phyloP scores from a whole-genome alignment of 1,284 basidiomycete genomes.

The Rhodotorula sp. region DNA sequence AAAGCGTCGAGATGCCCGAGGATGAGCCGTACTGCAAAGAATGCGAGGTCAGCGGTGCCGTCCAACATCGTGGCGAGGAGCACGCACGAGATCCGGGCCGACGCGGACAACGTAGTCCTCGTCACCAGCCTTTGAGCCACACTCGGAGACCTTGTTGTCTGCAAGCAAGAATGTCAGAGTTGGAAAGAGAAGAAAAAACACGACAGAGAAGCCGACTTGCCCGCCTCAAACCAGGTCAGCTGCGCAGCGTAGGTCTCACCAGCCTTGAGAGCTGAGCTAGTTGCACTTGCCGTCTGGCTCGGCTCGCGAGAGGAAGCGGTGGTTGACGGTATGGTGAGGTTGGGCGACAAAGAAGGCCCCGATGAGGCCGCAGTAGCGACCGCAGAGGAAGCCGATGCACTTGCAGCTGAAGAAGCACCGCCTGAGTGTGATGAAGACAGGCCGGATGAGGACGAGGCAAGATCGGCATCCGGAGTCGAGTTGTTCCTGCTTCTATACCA shows the following conservation, averaged over 20 bases:
- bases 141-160: background rate
- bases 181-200: no score
- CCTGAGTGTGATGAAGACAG: no score
- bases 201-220: background rate
- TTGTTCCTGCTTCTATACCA: no score
- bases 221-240: slow-evolving; percentile 24
- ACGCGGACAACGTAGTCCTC: slow-evolving; percentile 24
- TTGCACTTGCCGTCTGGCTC: background rate
- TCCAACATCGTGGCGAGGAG: no score
- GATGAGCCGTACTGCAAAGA: slow-evolving; percentile 13
- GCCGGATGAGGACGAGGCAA: no score
- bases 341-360: background rate
- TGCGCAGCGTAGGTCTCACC: slow-evolving; percentile 16
- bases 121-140: slow-evolving; percentile 5
- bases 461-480: no score
- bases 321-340: background rate
- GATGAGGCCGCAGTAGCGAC: no score
- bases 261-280: background rate
- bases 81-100: slow-evolving; percentile 17
- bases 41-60: background rate
- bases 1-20: background rate
- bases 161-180: background rate
- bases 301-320: background rate
- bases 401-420: background rate
- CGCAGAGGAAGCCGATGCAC: background rate